Percentiles rank a stretch among this genome's conserved stretches.
These are phyloP conservation scores for Penicillium sp. DNA, from an alignment of 2,329 filamentous ascomycete genomes.

Conservation along the genomic window DNA sequence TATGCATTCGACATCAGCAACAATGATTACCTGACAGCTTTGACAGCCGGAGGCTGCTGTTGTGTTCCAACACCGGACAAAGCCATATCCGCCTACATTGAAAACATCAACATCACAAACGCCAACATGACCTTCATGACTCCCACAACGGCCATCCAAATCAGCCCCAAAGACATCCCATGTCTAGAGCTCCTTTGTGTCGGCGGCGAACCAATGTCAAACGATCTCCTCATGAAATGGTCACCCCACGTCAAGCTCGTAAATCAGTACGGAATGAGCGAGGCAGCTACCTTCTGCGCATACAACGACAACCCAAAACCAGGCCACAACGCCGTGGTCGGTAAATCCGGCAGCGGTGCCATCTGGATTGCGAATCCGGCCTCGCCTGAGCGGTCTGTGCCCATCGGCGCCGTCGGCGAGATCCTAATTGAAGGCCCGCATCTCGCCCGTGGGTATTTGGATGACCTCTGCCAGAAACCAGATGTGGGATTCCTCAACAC, in stretches of 20 bases:
- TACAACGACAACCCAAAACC: not conserved
- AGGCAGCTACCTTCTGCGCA: not conserved
- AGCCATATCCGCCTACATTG: not conserved
- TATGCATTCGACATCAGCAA: not conserved
- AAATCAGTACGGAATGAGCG: not conserved
- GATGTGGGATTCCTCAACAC: not conserved
- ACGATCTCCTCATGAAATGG: not conserved
- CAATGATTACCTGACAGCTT: not conserved
- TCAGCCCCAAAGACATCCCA: not conserved
- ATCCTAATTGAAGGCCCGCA: not conserved
- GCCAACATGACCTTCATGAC: not conserved
- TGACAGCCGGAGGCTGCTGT: not conserved
- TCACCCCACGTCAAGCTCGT: not conserved
- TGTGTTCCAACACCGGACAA: not conserved
- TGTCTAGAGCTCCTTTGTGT: not conserved
- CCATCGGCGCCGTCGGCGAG: not conserved
- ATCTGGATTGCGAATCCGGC: not conserved
- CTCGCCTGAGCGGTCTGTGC: not conserved
- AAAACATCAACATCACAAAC: not conserved
- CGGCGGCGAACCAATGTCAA: not conserved
- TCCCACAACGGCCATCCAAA: not conserved
- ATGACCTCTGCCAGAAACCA: not conserved
- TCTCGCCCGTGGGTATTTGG: not conserved
- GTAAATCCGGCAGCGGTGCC: not conserved
- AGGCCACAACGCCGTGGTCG: not conserved